Percentiles rank a stretch among this genome's conserved stretches.
These are phyloP conservation scores for Brassica balearica DNA, from an alignment of 441 rosid species.

Conservation along the genomic window DNA sequence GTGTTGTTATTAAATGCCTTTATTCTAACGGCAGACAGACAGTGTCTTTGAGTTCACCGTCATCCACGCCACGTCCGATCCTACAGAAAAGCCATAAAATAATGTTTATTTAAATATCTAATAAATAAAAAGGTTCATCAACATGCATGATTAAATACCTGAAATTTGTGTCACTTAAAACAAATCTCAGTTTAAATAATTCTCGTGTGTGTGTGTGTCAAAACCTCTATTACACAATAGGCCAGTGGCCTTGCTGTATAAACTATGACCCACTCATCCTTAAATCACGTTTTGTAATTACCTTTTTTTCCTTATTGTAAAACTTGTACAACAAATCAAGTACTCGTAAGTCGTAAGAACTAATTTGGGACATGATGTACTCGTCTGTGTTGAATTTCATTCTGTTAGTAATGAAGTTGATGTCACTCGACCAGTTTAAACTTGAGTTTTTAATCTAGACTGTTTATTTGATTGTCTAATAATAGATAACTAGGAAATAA, in stretches of 20 bases:
- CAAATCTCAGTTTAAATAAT: not conserved
- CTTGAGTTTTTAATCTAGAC: too few relatives aligned
- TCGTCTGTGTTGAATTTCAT: too few relatives aligned
- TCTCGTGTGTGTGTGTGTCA: too few relatives aligned
- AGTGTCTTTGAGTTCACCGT: constrained; percentile 24
- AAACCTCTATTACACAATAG: not conserved
- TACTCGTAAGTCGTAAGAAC: too few relatives aligned
- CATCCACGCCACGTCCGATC: constrained; percentile 31
- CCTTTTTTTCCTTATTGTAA: too few relatives aligned
- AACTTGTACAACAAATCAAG: too few relatives aligned
- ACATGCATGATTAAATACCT: not conserved
- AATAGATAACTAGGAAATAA: too few relatives aligned
- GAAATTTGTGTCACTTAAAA: not conserved
- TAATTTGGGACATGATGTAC: too few relatives aligned
- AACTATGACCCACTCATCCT: not conserved
- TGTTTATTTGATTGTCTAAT: too few relatives aligned
- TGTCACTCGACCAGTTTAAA: too few relatives aligned
- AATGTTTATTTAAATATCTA: not conserved
- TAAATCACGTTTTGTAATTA: not conserved
- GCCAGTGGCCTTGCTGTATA: not conserved
- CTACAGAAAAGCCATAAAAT: not conserved
- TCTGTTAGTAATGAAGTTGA: too few relatives aligned
- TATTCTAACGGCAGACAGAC: constrained; percentile 26
- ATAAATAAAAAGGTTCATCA: not conserved
- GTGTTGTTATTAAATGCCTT: constrained; percentile 25